phyloP scores from a whole-genome alignment of 2,329 filamentous ascomycete species.

The Penicillium sp. region DNA sequence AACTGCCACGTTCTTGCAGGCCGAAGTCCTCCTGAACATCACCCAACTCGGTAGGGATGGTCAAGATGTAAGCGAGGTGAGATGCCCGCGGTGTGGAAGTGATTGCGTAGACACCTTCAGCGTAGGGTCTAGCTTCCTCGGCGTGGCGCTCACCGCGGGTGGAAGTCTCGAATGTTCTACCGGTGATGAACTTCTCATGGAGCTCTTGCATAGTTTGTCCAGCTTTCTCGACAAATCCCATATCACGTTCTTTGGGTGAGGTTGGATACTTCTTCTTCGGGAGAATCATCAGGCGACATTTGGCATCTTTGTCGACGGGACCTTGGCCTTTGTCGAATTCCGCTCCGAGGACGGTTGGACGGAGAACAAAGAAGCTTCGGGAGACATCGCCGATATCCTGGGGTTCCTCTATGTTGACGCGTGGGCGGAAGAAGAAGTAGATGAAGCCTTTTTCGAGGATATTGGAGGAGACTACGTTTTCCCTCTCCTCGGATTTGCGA shows the following conservation, averaged over 20 bases:
- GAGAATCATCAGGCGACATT: conserved; percentile 64
- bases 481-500: conserved; percentile 32
- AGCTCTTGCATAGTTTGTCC: conserved; percentile 58
- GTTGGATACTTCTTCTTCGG: conserved; percentile 77
- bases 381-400: conserved; percentile 62
- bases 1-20: conserved; percentile 61
- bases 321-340: conserved; percentile 51
- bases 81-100: conserved; percentile 62
- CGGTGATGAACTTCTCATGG: conserved; percentile 60
- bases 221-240: conserved; percentile 74
- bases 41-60: no score
- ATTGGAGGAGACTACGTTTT: conserved; percentile 47
- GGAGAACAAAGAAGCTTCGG: conserved; percentile 69
- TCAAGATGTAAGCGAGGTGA: conserved; percentile 72
- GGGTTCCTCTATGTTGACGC: conserved; percentile 64
- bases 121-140: conserved; percentile 64
- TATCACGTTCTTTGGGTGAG: conserved; percentile 60
- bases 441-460: conserved; percentile 81
- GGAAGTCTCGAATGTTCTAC: conserved; percentile 64
- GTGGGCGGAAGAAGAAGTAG: conserved; percentile 79
- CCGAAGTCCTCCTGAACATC: conserved; percentile 68
- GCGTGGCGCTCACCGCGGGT: conserved; percentile 60
- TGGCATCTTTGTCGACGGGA: conserved; percentile 46
- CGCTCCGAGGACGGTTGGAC: conserved; percentile 62
- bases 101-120: conserved; percentile 76